A percentile compares a stretch with the other conserved stretches of the same genome.
phyloP scores from a whole-genome alignment of 1,284 basidiomycete genomes.

The Trichosporon sp. region DNA sequence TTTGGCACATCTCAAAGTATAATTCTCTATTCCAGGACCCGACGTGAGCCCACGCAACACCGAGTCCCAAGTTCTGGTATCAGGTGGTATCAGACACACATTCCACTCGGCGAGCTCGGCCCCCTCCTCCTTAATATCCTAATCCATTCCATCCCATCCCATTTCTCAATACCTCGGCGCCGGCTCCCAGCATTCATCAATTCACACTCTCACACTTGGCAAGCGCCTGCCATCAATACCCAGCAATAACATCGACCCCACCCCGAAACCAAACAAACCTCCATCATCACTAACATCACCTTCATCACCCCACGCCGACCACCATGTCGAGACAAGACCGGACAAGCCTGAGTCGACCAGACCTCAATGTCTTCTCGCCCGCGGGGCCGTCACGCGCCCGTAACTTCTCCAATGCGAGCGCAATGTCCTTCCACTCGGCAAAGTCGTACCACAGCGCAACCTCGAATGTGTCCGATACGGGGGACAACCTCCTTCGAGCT shows the following conservation, averaged over 20 bases:
- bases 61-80: too few species aligned
- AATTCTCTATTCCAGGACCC: too few species aligned
- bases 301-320: neutral
- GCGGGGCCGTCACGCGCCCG: neutral
- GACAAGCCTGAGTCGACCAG: too few species aligned
- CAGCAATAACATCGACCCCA: neutral
- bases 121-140: too few species aligned
- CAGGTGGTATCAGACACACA: too few species aligned
- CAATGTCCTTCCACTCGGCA: neutral
- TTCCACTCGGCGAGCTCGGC: too few species aligned
- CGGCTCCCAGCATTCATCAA: neutral
- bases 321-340: neutral
- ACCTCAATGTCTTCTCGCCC: neutral
- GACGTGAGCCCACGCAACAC: too few species aligned
- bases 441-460: slow-evolving; percentile 1
- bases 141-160: too few species aligned
- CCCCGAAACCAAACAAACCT: neutral
- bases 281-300: neutral
- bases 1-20: too few species aligned
- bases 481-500: slow-evolving; percentile 65
- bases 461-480: slow-evolving; percentile 60
- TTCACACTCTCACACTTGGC: too few species aligned
- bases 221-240: neutral
- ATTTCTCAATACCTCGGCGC: too few species aligned
- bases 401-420: neutral